A percentile compares a stretch with the other conserved stretches of the same genome.
phyloP scores from a whole-genome alignment of 1,139 yeast genomes.

The Trichomonascaceae sp. region DNA sequence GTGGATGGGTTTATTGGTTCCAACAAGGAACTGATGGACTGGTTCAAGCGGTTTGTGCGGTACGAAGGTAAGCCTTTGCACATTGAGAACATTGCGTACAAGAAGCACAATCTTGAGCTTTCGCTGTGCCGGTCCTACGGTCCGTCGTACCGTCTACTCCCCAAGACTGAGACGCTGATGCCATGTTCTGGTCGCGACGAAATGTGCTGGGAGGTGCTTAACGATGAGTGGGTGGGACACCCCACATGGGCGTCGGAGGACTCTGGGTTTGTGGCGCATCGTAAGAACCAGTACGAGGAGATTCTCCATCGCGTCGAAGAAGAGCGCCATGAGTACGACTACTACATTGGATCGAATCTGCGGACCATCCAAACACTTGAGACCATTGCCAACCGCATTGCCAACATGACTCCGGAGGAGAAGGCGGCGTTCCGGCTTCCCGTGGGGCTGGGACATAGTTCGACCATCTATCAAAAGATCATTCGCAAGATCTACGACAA shows the following conservation, averaged over 20 bases:
- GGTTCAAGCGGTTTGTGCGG: constrained; percentile 91
- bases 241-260: constrained; percentile 99
- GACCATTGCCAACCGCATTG: constrained; percentile 87
- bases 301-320: constrained; percentile 90
- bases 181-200: constrained; percentile 98
- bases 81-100: constrained; percentile 79
- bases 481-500: constrained; percentile 86
- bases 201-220: constrained; percentile 97
- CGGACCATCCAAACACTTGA: constrained; percentile 92
- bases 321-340: constrained; percentile 94
- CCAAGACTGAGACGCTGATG: constrained; percentile 91
- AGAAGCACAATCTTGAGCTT: constrained; percentile 80
- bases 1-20: constrained; percentile 77
- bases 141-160: constrained; percentile 84
- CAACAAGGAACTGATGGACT: constrained; percentile 63
- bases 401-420: constrained; percentile 86
- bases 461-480: constrained; percentile 89
- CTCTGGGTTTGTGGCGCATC: constrained; percentile 93
- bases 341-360: constrained; percentile 85
- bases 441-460: constrained; percentile 85
- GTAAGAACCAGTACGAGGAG: constrained; percentile 96
- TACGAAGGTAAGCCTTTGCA: constrained; percentile 46
- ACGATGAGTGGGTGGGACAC: constrained; percentile 98
- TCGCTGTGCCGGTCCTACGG: constrained; percentile 71
- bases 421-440: constrained; percentile 77